Base-by-base conservation (phyloP, 768 basidiomycete species). In the Boletus rubroflammeus region DNA sequence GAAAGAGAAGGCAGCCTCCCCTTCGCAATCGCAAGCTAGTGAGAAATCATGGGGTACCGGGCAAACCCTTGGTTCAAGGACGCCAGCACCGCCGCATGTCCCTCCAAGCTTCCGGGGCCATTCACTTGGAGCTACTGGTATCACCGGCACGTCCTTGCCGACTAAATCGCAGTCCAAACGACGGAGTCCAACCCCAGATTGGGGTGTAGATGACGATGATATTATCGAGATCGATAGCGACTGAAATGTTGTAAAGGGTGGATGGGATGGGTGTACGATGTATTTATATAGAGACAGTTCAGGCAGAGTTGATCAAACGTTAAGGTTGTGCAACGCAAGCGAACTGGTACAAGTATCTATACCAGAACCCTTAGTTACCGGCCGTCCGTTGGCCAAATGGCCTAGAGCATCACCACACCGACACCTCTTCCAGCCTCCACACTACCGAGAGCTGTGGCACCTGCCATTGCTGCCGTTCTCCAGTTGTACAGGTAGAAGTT, bases 401-500 rank as follows among this genome's bases (percentile, higher is more conserved):
- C 38, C 73, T 76, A 97, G 32, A 98, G 78, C 96, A 98, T 98
- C 36, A 98, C 94, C 17, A 98, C 85, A 3, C 92, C 94, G 48
- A 98, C 80, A 5, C 92, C 94, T 66, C 75, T 81, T 41, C 91
- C 91, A n/a, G 83, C 76, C n/a, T 77, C 68, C 25, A 64, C 67
- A 34, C 66, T 79, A 2, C 71, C 82, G n/a, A 78, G 74, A 13
- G 76, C 58, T 34, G 73, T 75, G 66, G 88, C 68, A 42, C 96
- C 95, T 36, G 91, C 84, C 53, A 98, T 74, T 2, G 83, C 79
- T 14, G 83, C 73, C 13, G 93, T 95, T 55, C 88, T 80, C 92
- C 94, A 99, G 72, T 99, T 99, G 75, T 97, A 98, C 54, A 95
- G 69, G 68, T 95, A 95, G 68, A 83, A 96, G 70, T 95, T 91